Evolutionary conservation across 164 flowering plant genomes (phyloP), one percentile per base, ranked within the genome.

Genomic region (Vitis rupestris): DNA sequence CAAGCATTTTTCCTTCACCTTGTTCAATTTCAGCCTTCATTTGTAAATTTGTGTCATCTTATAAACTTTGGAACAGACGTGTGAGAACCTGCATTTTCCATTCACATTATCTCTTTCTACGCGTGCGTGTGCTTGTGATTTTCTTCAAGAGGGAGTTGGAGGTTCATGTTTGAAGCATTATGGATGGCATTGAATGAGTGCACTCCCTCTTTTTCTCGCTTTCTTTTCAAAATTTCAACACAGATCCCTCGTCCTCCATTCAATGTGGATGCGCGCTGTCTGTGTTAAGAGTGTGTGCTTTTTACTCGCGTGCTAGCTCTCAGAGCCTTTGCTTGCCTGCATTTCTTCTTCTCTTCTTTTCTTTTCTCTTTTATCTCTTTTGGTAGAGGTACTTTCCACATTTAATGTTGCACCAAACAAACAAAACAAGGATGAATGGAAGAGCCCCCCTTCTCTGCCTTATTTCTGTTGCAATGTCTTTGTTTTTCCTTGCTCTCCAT

Each of bases 401-500:
- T 71, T 58, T 60, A 68, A 72, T 72, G 64, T 50, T 68, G 17
- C 37, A 61, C 59, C 37, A 31, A 50, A 63, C 59, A 56, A 63
- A 37, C 44, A 37, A 37, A 37, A 37, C 44, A 37, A 67, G 67
- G 68, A 30, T 63, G 63, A 58, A 31, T 53, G 44, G 44, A 60
- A 49, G 67, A 55, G 59, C 48, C 64, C 49, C 47, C 70, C 48
- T 47, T 51, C 44, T 67, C 69, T 63, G 63, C 8, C n/a, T 29
- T 52, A 14, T 64, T 58, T 14, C 58, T 59, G 64, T 58, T 64
- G 56, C 63, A 14, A 71, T 47, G 61, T 59, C 60, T n/a, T 61
- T 53, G 61, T 64, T 64, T 65, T 64, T 23, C 68, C 50, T 56
- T 63, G 19, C 37, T 8, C 8, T 59, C 73, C 70, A 59, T 74